phyloP scores from a whole-genome alignment of 306 rosid genomes.

The Vachellia pachyceras region DNA sequence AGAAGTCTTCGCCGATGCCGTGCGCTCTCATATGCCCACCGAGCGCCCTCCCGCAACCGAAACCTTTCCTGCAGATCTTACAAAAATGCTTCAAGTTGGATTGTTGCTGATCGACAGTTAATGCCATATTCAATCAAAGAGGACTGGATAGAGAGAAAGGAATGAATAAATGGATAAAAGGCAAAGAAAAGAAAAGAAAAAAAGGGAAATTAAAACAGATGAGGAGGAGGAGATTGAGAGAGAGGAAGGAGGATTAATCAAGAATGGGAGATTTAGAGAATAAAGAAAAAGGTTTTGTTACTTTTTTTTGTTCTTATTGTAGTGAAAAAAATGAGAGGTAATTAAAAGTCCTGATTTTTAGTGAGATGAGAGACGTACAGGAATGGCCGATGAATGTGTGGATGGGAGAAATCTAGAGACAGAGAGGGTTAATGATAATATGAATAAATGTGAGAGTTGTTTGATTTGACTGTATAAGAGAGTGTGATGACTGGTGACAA shows the following conservation, averaged over 20 bases:
- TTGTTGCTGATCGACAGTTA: conserved; percentile 63
- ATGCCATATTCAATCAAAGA: conserved; percentile 71
- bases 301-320: conserved; percentile 40
- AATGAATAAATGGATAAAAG: too few species aligned
- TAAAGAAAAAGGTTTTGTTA: conserved; percentile 34
- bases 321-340: conserved; percentile 49
- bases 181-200: background rate
- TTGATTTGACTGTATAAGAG: conserved; percentile 25
- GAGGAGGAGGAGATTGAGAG: background rate
- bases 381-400: conserved; percentile 53
- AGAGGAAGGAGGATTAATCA: conserved; percentile 21
- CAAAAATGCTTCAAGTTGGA: conserved; percentile 85
- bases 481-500: conserved; percentile 61
- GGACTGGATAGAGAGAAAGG: background rate
- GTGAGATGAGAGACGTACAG: too few species aligned
- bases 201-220: too few species aligned
- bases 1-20: conserved; percentile 73
- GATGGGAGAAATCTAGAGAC: conserved; percentile 51
- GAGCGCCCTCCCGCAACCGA: conserved; percentile 89
- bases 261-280: background rate
- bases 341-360: conserved; percentile 69
- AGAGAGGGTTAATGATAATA: background rate
- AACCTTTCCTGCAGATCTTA: conserved; percentile 92
- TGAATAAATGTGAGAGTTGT: conserved; percentile 27
- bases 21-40: conserved; percentile 99